Evolutionary conservation across 2,329 filamentous ascomycete species (phyloP), one percentile per base, ranked within the genome.

Genomic region (Talaromyces albobiverticillius): DNA sequence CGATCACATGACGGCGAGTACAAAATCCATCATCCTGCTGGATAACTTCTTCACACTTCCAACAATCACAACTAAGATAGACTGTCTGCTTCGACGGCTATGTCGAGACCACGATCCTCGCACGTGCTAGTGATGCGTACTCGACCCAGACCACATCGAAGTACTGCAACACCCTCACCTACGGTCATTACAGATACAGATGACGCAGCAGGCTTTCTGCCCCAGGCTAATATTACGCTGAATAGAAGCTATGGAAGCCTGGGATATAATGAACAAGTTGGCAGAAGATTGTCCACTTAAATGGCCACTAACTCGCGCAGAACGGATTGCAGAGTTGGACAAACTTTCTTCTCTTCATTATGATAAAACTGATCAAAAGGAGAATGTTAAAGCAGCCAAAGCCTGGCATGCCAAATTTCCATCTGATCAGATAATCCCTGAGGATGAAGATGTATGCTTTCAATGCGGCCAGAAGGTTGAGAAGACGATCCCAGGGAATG

Each of bases 241-340:
- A 36, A 36, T n/a, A 18, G 32, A 36, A 29, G 9, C 25, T 29
- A n/a, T n/a, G n/a, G n/a, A n/a, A n/a, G n/a, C 25, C 25, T 29
- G 25, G 25, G 25, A 29, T 29, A 16, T 18, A n/a, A 36, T 36
- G 14, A 6, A 14, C 16, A 36, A 6, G n/a, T 36, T 36, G 3
- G 14, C n/a, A 6, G 13, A 13, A 8, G 11, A 36, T 25, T 22
- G 10, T 16, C 14, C 4, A 31, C 9, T 9, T 13, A 48, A 48
- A 22, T 48, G 46, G 46, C 46, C 46, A 16, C 25, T 48, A n/a
- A 48, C 46, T 3, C 46, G 46, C 32, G 25, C 26, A 11, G 46
- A 48, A n/a, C n/a, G 46, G 16, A 14, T 48, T 16, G 20, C 25
- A 20, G 29, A 36, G 46, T 22, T 48, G 6, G 46, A 48, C 13